Evolutionary conservation across 176 grass and related monocot species (phyloP).

Genomic region (Hsuehochloa calcarea): DNA sequence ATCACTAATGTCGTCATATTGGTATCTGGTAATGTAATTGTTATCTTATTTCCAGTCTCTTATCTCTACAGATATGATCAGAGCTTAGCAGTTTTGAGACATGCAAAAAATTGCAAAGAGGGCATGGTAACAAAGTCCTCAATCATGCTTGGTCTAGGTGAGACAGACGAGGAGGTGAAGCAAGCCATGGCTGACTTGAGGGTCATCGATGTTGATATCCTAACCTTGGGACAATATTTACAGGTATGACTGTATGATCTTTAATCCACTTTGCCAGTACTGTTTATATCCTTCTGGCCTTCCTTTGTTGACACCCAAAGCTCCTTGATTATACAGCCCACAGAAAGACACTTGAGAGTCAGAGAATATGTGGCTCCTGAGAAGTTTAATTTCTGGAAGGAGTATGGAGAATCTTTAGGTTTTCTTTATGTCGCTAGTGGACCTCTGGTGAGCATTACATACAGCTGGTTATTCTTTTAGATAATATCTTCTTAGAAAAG

Average conservation of each 20-base stretch:
- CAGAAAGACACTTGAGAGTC: slow-evolving; percentile 68
- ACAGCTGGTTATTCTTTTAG: neutral
- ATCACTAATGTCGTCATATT: neutral
- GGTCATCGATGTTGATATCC: slow-evolving; percentile 68
- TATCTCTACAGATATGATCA: slow-evolving; percentile 59
- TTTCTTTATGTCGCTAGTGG: slow-evolving; percentile 88
- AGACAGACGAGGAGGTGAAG: slow-evolving; percentile 70
- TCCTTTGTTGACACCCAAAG: neutral
- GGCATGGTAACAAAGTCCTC: slow-evolving; percentile 86
- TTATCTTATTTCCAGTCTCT: neutral
- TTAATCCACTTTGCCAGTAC: neutral
- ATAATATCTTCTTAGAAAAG: neutral
- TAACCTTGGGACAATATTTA: slow-evolving; percentile 87
- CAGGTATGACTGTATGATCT: slow-evolving; percentile 73
- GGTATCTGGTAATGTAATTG: neutral
- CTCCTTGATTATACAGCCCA: slow-evolving; percentile 58
- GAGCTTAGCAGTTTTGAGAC: slow-evolving; percentile 74
- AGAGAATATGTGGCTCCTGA: slow-evolving; percentile 88
- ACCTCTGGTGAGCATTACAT: slow-evolving; percentile 56
- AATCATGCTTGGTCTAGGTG: slow-evolving; percentile 94
- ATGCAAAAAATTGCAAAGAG: slow-evolving; percentile 68
- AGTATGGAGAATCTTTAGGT: slow-evolving; percentile 82
- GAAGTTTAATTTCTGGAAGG: slow-evolving; percentile 89
- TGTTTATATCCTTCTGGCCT: neutral
- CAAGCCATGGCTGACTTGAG: slow-evolving; percentile 79